A percentile compares a stretch with the other conserved stretches of the same genome.
These are phyloP conservation scores for Camellia lanceoleosa DNA, from an alignment of 148 eudicot species.

Conservation along the genomic window DNA sequence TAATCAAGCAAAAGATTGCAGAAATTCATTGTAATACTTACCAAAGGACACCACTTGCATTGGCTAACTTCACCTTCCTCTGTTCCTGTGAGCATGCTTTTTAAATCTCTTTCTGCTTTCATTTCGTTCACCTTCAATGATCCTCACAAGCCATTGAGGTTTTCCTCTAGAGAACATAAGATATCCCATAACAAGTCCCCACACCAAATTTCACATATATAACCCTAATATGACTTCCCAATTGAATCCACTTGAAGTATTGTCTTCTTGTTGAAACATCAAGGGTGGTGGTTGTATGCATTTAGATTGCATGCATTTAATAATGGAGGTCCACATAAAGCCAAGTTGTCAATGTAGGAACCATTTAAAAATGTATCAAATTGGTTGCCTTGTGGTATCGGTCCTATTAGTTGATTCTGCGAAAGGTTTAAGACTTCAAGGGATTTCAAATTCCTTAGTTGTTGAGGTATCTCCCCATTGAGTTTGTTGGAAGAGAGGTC, in stretches of 20 bases:
- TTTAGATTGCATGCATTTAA: not conserved
- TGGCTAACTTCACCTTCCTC: not conserved
- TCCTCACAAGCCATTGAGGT: not conserved
- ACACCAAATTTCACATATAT: not conserved
- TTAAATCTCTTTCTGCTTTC: not conserved
- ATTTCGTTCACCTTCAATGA: not conserved
- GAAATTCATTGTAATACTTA: too few relatives aligned
- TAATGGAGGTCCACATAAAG: not conserved
- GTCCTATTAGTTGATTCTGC: not conserved
- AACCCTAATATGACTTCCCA: not conserved
- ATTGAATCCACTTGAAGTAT: not conserved
- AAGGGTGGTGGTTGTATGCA: not conserved
- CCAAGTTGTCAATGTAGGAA: not conserved
- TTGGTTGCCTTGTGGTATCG: not conserved
- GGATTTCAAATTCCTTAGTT: not conserved
- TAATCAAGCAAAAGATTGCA: too few relatives aligned
- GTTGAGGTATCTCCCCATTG: not conserved
- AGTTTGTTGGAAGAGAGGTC: not conserved
- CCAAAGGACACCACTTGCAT: not conserved
- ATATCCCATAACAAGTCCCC: not conserved
- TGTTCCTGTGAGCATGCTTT: not conserved
- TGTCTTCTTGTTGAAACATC: not conserved
- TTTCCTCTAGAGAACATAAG: not conserved
- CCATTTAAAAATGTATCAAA: not conserved
- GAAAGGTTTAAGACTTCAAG: not conserved